Base-by-base conservation (phyloP, 768 basidiomycete genomes). In the Pleurotus sapidus region DNA sequence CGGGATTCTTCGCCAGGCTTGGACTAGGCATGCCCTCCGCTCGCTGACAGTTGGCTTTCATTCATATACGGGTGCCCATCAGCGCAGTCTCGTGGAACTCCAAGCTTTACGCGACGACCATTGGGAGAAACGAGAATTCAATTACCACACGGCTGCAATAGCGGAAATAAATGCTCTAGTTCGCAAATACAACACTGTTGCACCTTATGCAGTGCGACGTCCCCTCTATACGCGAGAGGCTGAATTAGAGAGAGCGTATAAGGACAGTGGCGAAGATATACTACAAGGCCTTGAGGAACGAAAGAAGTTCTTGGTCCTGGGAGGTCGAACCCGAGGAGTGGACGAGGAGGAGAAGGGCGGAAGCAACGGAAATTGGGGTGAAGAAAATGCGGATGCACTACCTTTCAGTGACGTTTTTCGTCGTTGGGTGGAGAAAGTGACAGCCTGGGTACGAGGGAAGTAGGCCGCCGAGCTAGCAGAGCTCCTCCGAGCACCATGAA, bases 111-210 rank as follows among this genome's bases (percentile, higher is more conserved):
- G 86, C 14, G 91, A 93, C 67, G 63, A 67, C 3, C 83, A 82
- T 53, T 94, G 92, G 92, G 84, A 88, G 65, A 70, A 72, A 27
- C 81, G 82, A 47, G 90, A 93, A 66, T 67, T 70, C 15, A 69
- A 78, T 46, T 91, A 91, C 63, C 90, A 93, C 63, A 79, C 85
- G 34, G 74, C 81, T 2, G 87, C 87, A 11, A 64, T 94, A 38
- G 77, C 76, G 27, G 87, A 93, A 61, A 71, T 93, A 40, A 93
- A 95, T 68, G 75, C 83, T 3, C 76, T 88, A 4, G 86, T 93
- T 24, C 78, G 91, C 49, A 85, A 87, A 71, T 89, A 91, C 72
- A 94, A 95, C 65, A 86, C 81, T 5, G 67, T 89, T 45, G 93
- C 92, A 11, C 92, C 91, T 1, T 89, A 89, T 64, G 75, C 84